These are phyloP conservation scores for Erodium chrysanthum DNA, from an alignment of 441 rosid species.

Conservation along the genomic window DNA sequence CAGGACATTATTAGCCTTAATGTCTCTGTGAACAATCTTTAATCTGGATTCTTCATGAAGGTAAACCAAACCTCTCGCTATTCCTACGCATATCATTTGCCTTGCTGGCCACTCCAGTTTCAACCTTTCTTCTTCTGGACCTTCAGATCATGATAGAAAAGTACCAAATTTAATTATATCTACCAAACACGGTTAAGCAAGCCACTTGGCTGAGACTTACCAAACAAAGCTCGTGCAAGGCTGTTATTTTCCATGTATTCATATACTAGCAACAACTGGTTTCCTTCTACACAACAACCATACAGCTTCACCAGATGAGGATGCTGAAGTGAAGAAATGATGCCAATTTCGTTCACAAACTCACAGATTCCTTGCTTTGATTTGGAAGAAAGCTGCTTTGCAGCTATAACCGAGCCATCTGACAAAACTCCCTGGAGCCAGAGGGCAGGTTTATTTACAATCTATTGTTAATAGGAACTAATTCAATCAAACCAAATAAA, in stretches of 20 bases:
- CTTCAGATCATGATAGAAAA: conserved; percentile 4
- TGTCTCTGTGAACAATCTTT: conserved; percentile 34
- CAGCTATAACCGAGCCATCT: conserved; percentile 39
- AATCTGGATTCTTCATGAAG: conserved; percentile 46
- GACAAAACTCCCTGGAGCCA: conserved; percentile 35
- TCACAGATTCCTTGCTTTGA: conserved; percentile 41
- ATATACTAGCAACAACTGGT: conserved; percentile 27
- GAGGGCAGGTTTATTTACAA: not conserved
- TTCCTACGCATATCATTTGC: conserved; percentile 32
- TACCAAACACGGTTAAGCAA: not conserved
- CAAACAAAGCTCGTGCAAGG: conserved; percentile 41
- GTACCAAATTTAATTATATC: not conserved
- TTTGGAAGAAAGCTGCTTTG: conserved; percentile 19
- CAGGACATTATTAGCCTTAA: conserved; percentile 21
- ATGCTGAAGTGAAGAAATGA: conserved; percentile 40
- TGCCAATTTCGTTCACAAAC: conserved; percentile 38
- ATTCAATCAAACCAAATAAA: not conserved
- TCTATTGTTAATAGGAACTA: not conserved
- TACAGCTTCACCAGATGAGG: conserved; percentile 38
- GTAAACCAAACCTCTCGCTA: conserved; percentile 39
- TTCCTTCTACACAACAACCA: conserved; percentile 42
- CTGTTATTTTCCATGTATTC: conserved; percentile 28
- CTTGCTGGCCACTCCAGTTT: conserved; percentile 37
- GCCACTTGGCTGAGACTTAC: conserved; percentile 20
- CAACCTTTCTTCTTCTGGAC: conserved; percentile 23